These are phyloP conservation scores for Jacaranda copaia DNA, from an alignment of 257 asterid species.

Conservation along the genomic window DNA sequence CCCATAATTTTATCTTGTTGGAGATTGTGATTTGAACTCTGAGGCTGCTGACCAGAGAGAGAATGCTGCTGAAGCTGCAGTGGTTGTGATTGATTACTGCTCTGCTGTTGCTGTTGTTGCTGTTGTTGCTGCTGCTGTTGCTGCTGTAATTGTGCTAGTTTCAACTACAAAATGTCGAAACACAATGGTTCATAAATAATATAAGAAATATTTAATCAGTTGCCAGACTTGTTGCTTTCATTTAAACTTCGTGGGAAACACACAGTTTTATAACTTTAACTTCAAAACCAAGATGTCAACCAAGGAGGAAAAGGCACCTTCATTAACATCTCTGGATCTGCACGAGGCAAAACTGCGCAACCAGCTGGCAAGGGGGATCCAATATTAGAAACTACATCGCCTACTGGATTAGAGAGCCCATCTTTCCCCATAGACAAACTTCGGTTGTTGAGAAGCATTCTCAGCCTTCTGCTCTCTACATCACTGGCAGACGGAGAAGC, in stretches of 20 bases:
- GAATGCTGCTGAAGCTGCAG: constrained; percentile 63
- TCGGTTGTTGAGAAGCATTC: constrained; percentile 85
- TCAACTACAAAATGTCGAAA: constrained; percentile 55
- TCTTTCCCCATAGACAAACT: constrained; percentile 89
- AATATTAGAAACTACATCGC: constrained; percentile 77
- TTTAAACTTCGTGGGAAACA: background rate
- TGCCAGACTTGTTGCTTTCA: background rate
- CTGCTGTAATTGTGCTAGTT: constrained; percentile 69
- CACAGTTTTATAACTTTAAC: background rate
- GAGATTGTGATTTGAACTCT: constrained; percentile 79
- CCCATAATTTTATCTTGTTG: constrained; percentile 89
- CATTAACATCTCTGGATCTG: constrained; percentile 79
- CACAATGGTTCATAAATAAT: background rate
- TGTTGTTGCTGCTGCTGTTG: constrained; percentile 68
- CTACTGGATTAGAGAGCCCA: constrained; percentile 81
- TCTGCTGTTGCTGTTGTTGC: constrained; percentile 44
- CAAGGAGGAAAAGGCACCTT: constrained; percentile 58
- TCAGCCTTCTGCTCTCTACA: constrained; percentile 84
- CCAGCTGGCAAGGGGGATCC: constrained; percentile 87
- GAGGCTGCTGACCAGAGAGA: constrained; percentile 88
- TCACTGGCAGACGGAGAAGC: constrained; percentile 91
- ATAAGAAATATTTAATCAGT: background rate
- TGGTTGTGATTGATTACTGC: no score
- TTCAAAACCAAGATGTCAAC: background rate
- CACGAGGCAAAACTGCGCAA: constrained; percentile 71